These are phyloP conservation scores for Spirogloea muscicola DNA, from an alignment of 139 green algal genomes.

Conservation along the genomic window DNA sequence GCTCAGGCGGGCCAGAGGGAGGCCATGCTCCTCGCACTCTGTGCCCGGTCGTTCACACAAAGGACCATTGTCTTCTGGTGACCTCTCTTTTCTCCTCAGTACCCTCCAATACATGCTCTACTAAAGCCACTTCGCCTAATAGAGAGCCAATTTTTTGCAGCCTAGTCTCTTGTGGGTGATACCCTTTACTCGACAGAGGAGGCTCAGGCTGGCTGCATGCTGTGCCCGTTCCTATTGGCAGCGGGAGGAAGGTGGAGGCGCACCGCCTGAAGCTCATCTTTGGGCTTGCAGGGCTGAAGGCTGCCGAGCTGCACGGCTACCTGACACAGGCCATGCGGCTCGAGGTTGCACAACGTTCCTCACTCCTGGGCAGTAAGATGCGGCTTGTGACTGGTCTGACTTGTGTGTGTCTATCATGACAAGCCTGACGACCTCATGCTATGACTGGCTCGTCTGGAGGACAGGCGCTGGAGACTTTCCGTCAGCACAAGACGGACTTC, in stretches of 20 bases:
- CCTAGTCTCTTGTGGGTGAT: too few relatives aligned
- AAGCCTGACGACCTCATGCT: background rate
- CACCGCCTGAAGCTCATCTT: constrained; percentile 94
- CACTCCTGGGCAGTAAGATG: background rate
- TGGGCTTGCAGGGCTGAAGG: constrained; percentile 73
- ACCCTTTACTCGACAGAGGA: too few relatives aligned
- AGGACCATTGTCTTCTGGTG: too few relatives aligned
- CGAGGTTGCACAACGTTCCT: constrained; percentile 50
- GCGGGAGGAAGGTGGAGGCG: constrained; percentile 31
- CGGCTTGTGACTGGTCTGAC: background rate
- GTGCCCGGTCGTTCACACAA: constrained; percentile 55
- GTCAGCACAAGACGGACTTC: constrained; percentile 31
- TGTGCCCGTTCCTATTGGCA: constrained; percentile 9
- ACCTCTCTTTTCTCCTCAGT: too few relatives aligned
- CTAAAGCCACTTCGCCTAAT: too few relatives aligned
- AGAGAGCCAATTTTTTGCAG: too few relatives aligned
- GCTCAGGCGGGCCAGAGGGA: constrained; percentile 68
- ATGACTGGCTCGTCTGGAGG: background rate
- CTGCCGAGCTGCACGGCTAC: constrained; percentile 91
- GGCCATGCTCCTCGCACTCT: constrained; percentile 80
- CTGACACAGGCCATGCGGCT: constrained; percentile 84
- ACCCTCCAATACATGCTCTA: too few relatives aligned
- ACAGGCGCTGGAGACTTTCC: constrained; percentile 45
- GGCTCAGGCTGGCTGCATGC: too few relatives aligned
- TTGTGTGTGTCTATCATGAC: background rate